Conservation (phyloP, 495 filamentous ascomycete species). For the Lasiosphaeria miniovina region DNA sequence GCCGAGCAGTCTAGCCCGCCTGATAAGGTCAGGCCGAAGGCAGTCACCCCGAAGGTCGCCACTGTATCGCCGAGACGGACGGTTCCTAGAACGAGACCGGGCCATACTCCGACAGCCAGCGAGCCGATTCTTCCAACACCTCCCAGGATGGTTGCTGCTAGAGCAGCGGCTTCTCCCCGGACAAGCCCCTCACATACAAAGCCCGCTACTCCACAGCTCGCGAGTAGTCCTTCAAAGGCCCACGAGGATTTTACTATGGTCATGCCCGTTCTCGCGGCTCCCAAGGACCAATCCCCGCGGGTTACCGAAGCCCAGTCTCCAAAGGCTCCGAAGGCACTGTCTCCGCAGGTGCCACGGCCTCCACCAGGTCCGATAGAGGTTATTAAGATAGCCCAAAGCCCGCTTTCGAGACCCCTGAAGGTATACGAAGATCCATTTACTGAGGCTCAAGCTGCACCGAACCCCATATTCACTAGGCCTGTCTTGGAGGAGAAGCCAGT, state of each 20-base stretch:
- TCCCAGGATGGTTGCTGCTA: conserved; percentile 25
- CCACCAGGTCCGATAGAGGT: conserved; percentile 14
- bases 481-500: conserved; percentile 52
- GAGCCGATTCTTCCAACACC: conserved; percentile 42
- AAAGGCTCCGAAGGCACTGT: neutral
- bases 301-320: neutral
- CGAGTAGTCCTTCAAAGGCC: conserved; percentile 32
- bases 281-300: conserved; percentile 8
- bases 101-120: conserved; percentile 43
- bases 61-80: conserved; percentile 43
- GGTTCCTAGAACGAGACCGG: conserved; percentile 38
- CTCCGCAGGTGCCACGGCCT: conserved; percentile 11
- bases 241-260: conserved; percentile 55
- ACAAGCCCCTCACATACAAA: conserved; percentile 41
- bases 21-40: conserved; percentile 31
- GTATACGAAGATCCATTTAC: conserved; percentile 62
- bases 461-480: conserved; percentile 37
- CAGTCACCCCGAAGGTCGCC: conserved; percentile 40
- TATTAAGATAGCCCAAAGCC: conserved; percentile 23
- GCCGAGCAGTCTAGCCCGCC: conserved; percentile 41
- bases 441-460: conserved; percentile 43
- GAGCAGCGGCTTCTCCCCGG: conserved; percentile 30
- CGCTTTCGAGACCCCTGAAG: conserved; percentile 41
- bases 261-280: conserved; percentile 16
- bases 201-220: conserved; percentile 5